These are phyloP conservation scores for Klebsormidium nitens DNA, from an alignment of 139 green algal species.

Conservation along the genomic window DNA sequence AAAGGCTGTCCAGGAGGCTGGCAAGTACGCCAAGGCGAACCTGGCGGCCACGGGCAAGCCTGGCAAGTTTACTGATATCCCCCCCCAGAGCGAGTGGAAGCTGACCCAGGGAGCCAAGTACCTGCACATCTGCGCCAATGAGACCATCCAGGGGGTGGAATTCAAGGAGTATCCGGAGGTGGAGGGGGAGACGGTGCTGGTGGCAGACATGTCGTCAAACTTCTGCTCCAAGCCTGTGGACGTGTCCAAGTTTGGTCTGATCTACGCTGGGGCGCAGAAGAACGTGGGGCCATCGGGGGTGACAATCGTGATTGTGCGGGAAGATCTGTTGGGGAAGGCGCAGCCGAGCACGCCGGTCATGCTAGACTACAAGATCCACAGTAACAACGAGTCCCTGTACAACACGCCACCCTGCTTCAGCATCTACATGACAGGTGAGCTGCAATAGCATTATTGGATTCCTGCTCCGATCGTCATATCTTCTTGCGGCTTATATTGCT, in stretches of 20 bases:
- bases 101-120: constrained; percentile 74
- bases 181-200: constrained; percentile 52
- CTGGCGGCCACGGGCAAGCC: constrained; percentile 38
- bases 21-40: constrained; percentile 62
- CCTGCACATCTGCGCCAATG: constrained; percentile 98
- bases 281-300: constrained; percentile 93
- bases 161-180: constrained; percentile 80
- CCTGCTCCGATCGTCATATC: no score
- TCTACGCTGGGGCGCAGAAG: constrained; percentile 98
- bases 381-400: constrained; percentile 89
- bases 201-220: constrained; percentile 97
- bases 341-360: constrained; percentile 75
- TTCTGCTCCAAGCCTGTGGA: constrained; percentile 96
- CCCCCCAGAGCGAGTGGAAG: constrained; percentile 65
- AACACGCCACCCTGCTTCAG: constrained; percentile 97
- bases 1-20: constrained; percentile 85
- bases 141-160: constrained; percentile 99
- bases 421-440: constrained; percentile 98
- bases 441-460: no score
- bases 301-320: constrained; percentile 90
- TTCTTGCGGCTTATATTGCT: no score
- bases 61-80: constrained; percentile 42
- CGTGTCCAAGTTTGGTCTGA: constrained; percentile 86
- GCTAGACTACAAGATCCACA: constrained; percentile 85
- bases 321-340: constrained; percentile 88